Evolutionary conservation across 768 basidiomycete genomes (phyloP).

Genomic region (Collybia sordida): DNA sequence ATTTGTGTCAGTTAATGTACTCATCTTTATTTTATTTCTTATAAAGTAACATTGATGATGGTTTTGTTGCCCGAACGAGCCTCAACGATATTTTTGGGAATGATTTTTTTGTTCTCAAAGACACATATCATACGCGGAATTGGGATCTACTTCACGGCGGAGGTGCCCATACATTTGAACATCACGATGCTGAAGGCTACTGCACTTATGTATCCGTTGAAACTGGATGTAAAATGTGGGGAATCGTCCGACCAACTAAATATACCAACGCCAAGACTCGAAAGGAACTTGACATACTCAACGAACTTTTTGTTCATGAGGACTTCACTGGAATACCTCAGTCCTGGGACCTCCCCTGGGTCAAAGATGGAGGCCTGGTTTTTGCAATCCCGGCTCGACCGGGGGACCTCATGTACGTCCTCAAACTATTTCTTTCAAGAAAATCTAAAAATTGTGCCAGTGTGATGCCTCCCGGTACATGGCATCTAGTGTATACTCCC

Average conservation of each 20-base stretch:
- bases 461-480: conserved; percentile 8
- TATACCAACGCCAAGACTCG: background rate
- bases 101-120: background rate
- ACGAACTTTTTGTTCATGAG: background rate
- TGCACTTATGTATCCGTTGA: conserved; percentile 4
- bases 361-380: background rate
- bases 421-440: background rate
- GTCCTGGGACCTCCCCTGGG: background rate
- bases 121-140: background rate
- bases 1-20: no score
- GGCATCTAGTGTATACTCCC: conserved; percentile 12
- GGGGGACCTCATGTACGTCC: background rate
- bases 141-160: conserved; percentile 6
- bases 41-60: no score
- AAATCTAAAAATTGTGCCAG: background rate
- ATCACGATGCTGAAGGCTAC: conserved; percentile 11
- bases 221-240: conserved; percentile 12
- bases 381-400: background rate
- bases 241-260: background rate
- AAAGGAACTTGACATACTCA: background rate
- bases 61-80: no score
- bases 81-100: no score
- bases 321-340: background rate
- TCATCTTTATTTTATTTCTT: no score
- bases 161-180: conserved; percentile 4